A percentile compares a stretch with the other conserved stretches of the same genome.
These are phyloP conservation scores for Deinandra increscens DNA, from an alignment of 129 eudicot genomes.

Conservation along the genomic window DNA sequence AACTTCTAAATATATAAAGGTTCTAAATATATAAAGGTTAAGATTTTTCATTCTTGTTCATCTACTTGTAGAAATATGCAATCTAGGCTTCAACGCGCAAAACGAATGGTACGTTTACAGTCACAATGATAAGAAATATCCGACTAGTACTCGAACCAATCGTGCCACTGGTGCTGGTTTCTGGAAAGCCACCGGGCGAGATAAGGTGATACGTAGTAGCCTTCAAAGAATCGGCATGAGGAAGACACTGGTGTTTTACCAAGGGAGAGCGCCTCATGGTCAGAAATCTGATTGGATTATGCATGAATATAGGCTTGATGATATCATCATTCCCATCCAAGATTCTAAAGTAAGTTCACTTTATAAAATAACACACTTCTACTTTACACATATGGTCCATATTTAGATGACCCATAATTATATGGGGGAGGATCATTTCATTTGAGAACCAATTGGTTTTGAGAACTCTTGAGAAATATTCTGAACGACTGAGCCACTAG, in stretches of 20 bases:
- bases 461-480: too few species aligned
- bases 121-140: slow-evolving; percentile 84
- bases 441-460: too few species aligned
- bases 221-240: slow-evolving; percentile 65
- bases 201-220: slow-evolving; percentile 65
- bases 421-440: too few species aligned
- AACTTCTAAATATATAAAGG: too few species aligned
- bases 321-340: slow-evolving; percentile 19
- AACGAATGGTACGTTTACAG: slow-evolving; percentile 81
- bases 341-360: slow-evolving; percentile 15
- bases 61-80: slow-evolving; percentile 51
- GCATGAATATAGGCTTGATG: too few species aligned
- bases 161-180: slow-evolving; percentile 78
- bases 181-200: slow-evolving; percentile 93
- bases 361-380: too few species aligned
- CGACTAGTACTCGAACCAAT: slow-evolving; percentile 72
- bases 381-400: too few species aligned
- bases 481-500: too few species aligned
- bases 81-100: slow-evolving; percentile 64
- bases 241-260: slow-evolving; percentile 76
- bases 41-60: neutral
- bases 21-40: too few species aligned
- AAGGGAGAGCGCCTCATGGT: slow-evolving; percentile 86
- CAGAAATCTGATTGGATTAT: slow-evolving; percentile 39
- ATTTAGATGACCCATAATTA: slow-evolving; percentile 8